phyloP scores from a whole-genome alignment of 2,329 filamentous ascomycete species.

The Cladophialophora immunda region DNA sequence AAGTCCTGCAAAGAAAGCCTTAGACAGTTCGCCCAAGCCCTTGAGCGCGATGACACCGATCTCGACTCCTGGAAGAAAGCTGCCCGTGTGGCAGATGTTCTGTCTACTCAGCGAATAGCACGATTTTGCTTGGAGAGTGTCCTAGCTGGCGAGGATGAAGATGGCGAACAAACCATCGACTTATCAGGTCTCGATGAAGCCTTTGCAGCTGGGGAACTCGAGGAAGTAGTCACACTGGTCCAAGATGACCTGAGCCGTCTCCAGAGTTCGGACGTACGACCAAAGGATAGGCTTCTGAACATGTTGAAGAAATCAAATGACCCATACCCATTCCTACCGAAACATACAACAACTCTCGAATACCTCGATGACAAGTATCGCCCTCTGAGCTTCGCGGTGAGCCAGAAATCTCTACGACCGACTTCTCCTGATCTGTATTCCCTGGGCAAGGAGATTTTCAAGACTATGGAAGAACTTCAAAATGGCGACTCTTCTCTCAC shows the following conservation, averaged over 20 bases:
- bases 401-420: constrained; percentile 50
- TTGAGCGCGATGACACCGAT: constrained; percentile 72
- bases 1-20: constrained; percentile 56
- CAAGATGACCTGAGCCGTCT: constrained; percentile 64
- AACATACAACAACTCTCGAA: constrained; percentile 43
- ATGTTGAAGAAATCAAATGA: constrained; percentile 64
- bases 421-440: constrained; percentile 55
- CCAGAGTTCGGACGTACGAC: constrained; percentile 59
- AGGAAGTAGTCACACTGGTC: constrained; percentile 58
- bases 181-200: constrained; percentile 67
- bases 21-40: constrained; percentile 66
- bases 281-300: constrained; percentile 61
- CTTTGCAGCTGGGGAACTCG: constrained; percentile 62
- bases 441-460: constrained; percentile 59
- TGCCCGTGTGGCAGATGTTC: constrained; percentile 64
- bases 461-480: constrained; percentile 54
- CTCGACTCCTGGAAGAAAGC: constrained; percentile 70
- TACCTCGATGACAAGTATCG: constrained; percentile 43
- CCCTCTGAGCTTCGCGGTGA: constrained; percentile 49
- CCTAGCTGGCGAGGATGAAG: constrained; percentile 68
- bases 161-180: constrained; percentile 61
- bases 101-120: constrained; percentile 66
- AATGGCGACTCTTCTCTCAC: constrained; percentile 41
- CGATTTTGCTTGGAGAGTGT: constrained; percentile 71
- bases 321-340: constrained; percentile 59